Percentiles rank a stretch among this genome's conserved stretches.
phyloP scores from a whole-genome alignment of 192 early-diverging fungal genomes.

The Mortierella claussenii region DNA sequence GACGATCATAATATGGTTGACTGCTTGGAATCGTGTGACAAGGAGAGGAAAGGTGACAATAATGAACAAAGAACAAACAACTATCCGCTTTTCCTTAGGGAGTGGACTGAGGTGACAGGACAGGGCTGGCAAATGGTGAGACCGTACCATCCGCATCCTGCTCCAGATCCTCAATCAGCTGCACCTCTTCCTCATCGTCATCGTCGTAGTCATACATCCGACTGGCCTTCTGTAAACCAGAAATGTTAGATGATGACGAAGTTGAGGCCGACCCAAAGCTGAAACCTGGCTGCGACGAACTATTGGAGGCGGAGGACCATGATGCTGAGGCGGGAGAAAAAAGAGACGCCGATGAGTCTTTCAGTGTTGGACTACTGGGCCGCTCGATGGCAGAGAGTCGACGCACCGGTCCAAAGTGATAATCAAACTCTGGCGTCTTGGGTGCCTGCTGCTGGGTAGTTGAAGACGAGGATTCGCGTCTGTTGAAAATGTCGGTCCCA shows the following conservation, averaged over 20 bases:
- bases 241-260: not conserved
- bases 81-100: too few relatives aligned
- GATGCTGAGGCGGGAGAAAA: not conserved
- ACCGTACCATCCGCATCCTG: not conserved
- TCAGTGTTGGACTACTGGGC: not conserved
- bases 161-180: not conserved
- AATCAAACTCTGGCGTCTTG: not conserved
- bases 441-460: not conserved
- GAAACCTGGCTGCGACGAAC: not conserved
- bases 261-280: not conserved
- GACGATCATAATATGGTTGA: too few relatives aligned
- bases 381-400: not conserved
- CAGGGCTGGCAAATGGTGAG: not conserved
- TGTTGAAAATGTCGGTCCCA: not conserved
- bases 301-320: not conserved
- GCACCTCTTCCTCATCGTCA: not conserved
- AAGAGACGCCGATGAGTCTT: not conserved
- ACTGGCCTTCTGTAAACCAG: not conserved
- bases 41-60: too few relatives aligned
- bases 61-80: too few relatives aligned
- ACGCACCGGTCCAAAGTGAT: not conserved
- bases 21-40: too few relatives aligned
- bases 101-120: too few relatives aligned
- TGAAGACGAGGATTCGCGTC: not conserved
- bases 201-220: not conserved